Evolutionary conservation across 2,329 filamentous ascomycete species (phyloP).

Genomic region (Penicillium brasilianum): DNA sequence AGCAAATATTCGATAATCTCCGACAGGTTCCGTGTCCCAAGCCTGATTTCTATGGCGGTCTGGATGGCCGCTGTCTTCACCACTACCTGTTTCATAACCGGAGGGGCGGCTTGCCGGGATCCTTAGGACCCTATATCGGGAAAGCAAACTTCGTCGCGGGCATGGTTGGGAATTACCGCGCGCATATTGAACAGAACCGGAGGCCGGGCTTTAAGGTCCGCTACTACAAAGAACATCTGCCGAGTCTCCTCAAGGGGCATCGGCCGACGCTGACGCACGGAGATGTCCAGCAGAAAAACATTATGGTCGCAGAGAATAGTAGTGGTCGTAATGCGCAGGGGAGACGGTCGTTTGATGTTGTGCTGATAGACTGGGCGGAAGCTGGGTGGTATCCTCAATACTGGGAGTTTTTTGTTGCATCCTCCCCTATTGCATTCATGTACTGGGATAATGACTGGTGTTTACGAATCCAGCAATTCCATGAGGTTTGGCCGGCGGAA

Average conservation of each 20-base stretch:
- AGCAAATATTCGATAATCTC: slow-evolving; percentile 29
- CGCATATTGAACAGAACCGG: slow-evolving; percentile 26
- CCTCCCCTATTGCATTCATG: slow-evolving; percentile 23
- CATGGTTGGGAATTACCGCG: slow-evolving; percentile 33
- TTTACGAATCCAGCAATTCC: slow-evolving; percentile 34
- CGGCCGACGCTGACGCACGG: slow-evolving; percentile 39
- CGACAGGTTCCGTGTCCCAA: slow-evolving; percentile 31
- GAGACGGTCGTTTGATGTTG: slow-evolving; percentile 36
- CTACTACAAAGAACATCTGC: slow-evolving; percentile 36
- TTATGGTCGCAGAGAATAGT: slow-evolving; percentile 31
- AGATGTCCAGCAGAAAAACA: slow-evolving; percentile 38
- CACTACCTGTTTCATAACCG: slow-evolving; percentile 36
- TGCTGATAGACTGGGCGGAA: slow-evolving; percentile 37
- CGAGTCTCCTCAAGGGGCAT: slow-evolving; percentile 34
- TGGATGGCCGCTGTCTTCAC: slow-evolving; percentile 31
- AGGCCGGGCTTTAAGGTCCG: slow-evolving; percentile 34
- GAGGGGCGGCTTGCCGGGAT: slow-evolving; percentile 15
- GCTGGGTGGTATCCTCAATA: slow-evolving; percentile 37
- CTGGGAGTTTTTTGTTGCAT: slow-evolving; percentile 37
- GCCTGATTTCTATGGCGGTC: slow-evolving; percentile 33
- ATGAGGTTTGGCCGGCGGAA: slow-evolving; percentile 37
- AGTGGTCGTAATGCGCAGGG: slow-evolving; percentile 27
- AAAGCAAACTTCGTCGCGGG: slow-evolving; percentile 35
- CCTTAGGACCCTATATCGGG: slow-evolving; percentile 32
- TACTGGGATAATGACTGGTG: slow-evolving; percentile 38